These are phyloP conservation scores for Alternaria hordeiaustralica DNA, from an alignment of 2,329 filamentous ascomycete genomes.

Conservation along the genomic window DNA sequence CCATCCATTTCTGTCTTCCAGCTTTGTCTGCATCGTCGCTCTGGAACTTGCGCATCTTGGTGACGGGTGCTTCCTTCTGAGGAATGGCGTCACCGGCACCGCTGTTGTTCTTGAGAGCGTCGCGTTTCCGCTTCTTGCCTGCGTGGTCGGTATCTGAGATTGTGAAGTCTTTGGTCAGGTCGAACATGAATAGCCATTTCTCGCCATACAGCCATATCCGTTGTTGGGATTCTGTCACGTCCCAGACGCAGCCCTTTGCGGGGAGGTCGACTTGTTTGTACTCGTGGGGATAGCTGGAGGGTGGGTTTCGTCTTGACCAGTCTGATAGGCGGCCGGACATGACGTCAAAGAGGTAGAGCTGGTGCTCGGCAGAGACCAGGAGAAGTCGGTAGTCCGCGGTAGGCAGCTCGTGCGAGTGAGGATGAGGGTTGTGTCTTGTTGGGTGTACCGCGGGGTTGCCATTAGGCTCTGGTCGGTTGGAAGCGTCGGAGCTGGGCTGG, in stretches of 20 bases:
- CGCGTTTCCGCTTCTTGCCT: constrained; percentile 42
- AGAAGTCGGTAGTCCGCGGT: constrained; percentile 62
- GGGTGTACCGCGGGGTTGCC: constrained; percentile 58
- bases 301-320: constrained; percentile 85
- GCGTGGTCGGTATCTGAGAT: constrained; percentile 24
- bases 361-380: constrained; percentile 67
- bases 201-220: constrained; percentile 88
- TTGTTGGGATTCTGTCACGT: constrained; percentile 60
- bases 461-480: constrained; percentile 42
- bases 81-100: constrained; percentile 64
- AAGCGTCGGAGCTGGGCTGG: constrained; percentile 44
- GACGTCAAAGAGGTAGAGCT: constrained; percentile 81
- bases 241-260: constrained; percentile 86
- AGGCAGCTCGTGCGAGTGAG: constrained; percentile 64
- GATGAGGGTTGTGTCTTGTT: constrained; percentile 58
- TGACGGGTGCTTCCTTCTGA: constrained; percentile 54
- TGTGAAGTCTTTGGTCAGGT: constrained; percentile 73
- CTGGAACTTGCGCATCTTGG: constrained; percentile 57
- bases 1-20: constrained; percentile 33
- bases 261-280: constrained; percentile 79
- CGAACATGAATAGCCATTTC: constrained; percentile 90
- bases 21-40: constrained; percentile 46
- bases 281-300: constrained; percentile 73
- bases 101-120: constrained; percentile 46
- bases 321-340: constrained; percentile 77